Base-by-base conservation (phyloP, 2,329 filamentous ascomycete genomes). In the Colletotrichum chrysophilum region DNA sequence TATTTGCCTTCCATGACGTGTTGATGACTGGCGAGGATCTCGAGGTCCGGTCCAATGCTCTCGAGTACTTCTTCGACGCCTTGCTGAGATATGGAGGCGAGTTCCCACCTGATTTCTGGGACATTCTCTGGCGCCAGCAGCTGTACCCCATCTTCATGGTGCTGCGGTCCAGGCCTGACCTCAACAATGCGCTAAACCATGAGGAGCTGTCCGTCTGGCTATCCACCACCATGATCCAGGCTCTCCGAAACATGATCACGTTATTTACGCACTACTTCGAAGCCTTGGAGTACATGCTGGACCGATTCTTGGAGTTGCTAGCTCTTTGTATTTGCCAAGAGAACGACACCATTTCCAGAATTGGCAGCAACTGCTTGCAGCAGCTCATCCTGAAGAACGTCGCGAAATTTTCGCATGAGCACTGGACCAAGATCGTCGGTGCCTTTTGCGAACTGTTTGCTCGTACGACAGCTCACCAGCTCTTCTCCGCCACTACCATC, bases 61-160 rank as follows among this genome's bases (percentile, higher is more conserved):
- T 99, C 55, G 98, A 96, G 79, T 99, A 98, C 84, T 95, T 99
- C 77, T 99, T 99, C 80, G 96, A 98, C 75, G 96, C 96, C 0
- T 89, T 99, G 8, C 93, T 98, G 74, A 93, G 92, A 77, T 97
- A 98, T 79, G 97, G 97, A 43, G 94, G 95, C 21, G 94, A 95
- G 79, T 99, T 98, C 80, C 96, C 96, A 5, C 89, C 93, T 2
- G 95, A 98, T 70, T 99, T 99, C 83, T 99, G 97, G 97, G 97
- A 99, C 83, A 98, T 97, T 21, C 90, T 99, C 1, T 99, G 97
- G 96, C 92, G 96, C 66, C 97, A 99, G 83, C 91, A 99, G 75
- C 90, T 99, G 2, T 98, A 98, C 80, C 97, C 97, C 1, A 99
- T 99, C 79, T 99, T 99, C 86, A 96, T 98, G 90, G 97, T 99